Base-by-base conservation (phyloP, 1,139 yeast genomes). In the Zygoascus hellenicus region DNA sequence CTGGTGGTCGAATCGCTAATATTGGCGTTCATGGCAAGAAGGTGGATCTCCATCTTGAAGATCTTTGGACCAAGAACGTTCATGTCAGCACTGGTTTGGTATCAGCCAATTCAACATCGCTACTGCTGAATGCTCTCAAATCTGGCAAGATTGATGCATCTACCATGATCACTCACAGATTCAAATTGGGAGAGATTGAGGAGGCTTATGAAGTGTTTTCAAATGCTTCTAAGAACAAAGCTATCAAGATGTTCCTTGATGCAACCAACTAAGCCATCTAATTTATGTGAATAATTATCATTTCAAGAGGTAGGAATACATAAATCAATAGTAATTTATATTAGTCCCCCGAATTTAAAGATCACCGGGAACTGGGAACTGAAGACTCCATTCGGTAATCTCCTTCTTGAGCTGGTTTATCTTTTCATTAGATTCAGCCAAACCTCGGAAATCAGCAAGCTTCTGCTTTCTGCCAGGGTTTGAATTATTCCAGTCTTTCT, bases 391-490 rank as follows among this genome's bases (percentile, higher is more conserved):
- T 58, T 76, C 77, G 60, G 82, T 77, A 56, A 92, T 84, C 71
- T 92, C 97, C 49, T 74, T 69, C 75, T 87, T 88, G 60, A 84
- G 76, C 44, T 73, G 70, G 53, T 72, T 70, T 63, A 89, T 73
- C 63, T 82, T 90, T 46, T 77, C 80, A 53, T 81, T 78, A 56
- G 84, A 84, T 56, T 77, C 76, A 59, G 81, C 80, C 51, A 85
- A 80, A 58, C 81, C 80, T 74, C 89, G 89, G 80, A 88, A 92
- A 67, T 92, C 97, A 72, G 87, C 90, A 67, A 92, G 80, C 74
- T 83, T 89, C 75, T 90, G 89, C 61, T 70, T 70, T 51, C 94
- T 95, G 51, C 85, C 90, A 71, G 79, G 78, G 59, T 95, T 94
- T 62, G 87, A 78, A 35, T 70, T 66, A 7, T 26, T 15, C 39